These are phyloP conservation scores for Xerocomellus amylosporus DNA, from an alignment of 768 basidiomycete genomes.

Conservation along the genomic window DNA sequence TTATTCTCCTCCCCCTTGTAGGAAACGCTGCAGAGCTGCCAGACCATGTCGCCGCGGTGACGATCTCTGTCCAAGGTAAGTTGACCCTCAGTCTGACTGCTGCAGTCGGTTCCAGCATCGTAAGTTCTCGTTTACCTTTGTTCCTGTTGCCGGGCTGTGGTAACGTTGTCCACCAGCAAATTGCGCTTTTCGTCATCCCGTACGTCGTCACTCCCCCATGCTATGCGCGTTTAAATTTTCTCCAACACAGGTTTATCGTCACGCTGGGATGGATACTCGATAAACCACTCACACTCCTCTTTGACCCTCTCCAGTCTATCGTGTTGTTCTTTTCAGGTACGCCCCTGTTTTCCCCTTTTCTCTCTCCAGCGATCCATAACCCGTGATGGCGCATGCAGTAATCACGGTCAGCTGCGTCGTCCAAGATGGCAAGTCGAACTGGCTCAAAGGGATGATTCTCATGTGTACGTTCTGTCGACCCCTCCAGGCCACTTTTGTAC, in stretches of 20 bases:
- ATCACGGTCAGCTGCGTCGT: too few relatives aligned
- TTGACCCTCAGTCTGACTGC: slow-evolving; percentile 83
- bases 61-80: slow-evolving; percentile 86
- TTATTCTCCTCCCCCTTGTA: slow-evolving; percentile 84
- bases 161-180: slow-evolving; percentile 49
- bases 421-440: too few relatives aligned
- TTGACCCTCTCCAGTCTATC: slow-evolving; percentile 80
- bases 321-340: slow-evolving; percentile 16
- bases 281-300: slow-evolving; percentile 75
- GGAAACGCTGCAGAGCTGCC: slow-evolving; percentile 54
- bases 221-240: background rate
- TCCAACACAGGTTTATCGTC: slow-evolving; percentile 59
- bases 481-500: too few relatives aligned
- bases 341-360: slow-evolving; percentile 1
- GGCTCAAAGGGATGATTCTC: too few relatives aligned
- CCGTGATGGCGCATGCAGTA: too few relatives aligned
- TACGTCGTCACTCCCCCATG: slow-evolving; percentile 23
- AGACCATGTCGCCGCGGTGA: slow-evolving; percentile 60
- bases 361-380: background rate
- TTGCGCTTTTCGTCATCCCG: slow-evolving; percentile 65
- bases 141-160: too few relatives aligned
- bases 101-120: slow-evolving; percentile 79
- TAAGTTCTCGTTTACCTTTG: slow-evolving; percentile 34
- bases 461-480: too few relatives aligned
- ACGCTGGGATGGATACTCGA: slow-evolving; percentile 76